Evolutionary conservation across 2,329 filamentous ascomycete genomes (phyloP), one percentile per base, ranked within the genome.

Genomic region (Pseudogymnoascus sp.): DNA sequence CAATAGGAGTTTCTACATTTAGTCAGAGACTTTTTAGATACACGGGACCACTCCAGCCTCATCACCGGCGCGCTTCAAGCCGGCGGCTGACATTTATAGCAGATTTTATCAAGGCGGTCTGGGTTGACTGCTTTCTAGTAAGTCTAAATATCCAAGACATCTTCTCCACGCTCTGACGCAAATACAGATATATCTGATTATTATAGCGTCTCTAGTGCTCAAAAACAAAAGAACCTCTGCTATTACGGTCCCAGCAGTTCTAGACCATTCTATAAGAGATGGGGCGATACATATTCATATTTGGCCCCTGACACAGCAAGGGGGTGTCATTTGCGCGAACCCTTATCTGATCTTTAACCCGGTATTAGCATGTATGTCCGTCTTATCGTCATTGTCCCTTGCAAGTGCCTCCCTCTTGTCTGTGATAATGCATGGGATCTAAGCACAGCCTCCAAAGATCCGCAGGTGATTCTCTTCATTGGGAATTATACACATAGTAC

Each of bases 21-120:
- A 55, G 49, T 55, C 49, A 55, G 49, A 55, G 49, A 33, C 49
- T 55, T n/a, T 55, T 55, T 55, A n/a, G 28, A 55, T 55, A 55
- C 49, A 55, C 49, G 49, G 49, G 49, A 55, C 49, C 49, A 14
- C 25, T 55, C 28, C 28, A 35, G 16, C 28, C 28, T 33, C 49
- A 35, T 35, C 49, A 35, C n/a, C 28, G 30, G 16, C 28, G 49
- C n/a, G 28, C 28, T 35, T 55, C 14, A 35, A n/a, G 25, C 22
- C 49, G 28, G 49, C 49, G 49, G 49, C 49, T 55, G 49, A 55
- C 49, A 55, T 33, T 28, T 33, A 19, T 35, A 55, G 49, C 22
- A 55, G 9, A 22, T 55, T 33, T 6, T 7, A 33, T 33, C 4
- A 22, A 12, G 49, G 49, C 28, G 19, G n/a, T 12, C 49, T 55